Evolutionary conservation across 352 stramenopile genomes (phyloP), one percentile per base, ranked within the genome.

Genomic region (Globisporangium iwayamae): DNA sequence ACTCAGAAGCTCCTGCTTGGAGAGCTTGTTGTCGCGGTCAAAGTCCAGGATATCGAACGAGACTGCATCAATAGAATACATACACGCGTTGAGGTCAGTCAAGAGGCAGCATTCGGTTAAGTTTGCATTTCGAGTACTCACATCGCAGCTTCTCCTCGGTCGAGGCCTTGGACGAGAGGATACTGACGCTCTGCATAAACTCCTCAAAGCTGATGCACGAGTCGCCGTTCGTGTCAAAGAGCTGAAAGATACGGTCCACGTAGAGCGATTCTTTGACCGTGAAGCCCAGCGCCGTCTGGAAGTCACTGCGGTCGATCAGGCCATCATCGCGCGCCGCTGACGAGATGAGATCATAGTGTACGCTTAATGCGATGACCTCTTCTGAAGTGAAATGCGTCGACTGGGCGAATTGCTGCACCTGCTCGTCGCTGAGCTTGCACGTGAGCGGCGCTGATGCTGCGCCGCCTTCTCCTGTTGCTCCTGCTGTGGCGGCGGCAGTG

Each of bases 181-280:
- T 72, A 8, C 77, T 87, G 6, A 94, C 78, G 39, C 77, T 90
- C 66, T 90, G 74, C 18, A 92, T 63, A 56, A 93, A 93, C 76
- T 95, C 83, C 65, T 63, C 56, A 59, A 93, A 95, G 65, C 78
- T 88, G 68, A 93, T 91, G 66, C 77, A 91, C 71, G 75, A 83
- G 72, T 94, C 85, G 58, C 76, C 70, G 70, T 94, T 92, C 14
- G 72, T 61, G 67, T 93, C 83, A 60, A 94, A 91, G 48, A 92
- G 73, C 73, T 90, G 73, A 62, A 92, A 91, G 60, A 90, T 89
- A 25, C 83, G 81, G 59, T 94, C 83, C 67, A 91, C 85, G 57
- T 91, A 93, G 18, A 93, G 73, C 69, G 81, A 94, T 53, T 92
- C 82, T 62, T 92, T 92, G 47, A 86, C 72, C 2, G 81, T 85